Percentiles rank a stretch among this genome's conserved stretches.
Conservation (phyloP, 1,284 basidiomycete genomes). For the Puccinia hordei region DNA sequence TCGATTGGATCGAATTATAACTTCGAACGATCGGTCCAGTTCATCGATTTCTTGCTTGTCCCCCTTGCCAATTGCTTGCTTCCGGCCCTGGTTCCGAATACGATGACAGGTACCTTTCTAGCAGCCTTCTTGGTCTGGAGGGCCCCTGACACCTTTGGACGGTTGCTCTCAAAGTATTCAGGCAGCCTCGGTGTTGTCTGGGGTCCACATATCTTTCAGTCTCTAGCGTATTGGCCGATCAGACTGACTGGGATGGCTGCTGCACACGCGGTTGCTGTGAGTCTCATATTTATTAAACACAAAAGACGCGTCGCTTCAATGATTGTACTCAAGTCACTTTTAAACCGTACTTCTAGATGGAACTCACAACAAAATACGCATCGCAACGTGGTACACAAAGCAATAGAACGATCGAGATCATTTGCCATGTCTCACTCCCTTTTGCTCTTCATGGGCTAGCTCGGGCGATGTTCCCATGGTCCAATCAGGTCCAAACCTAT, state of each 20-base stretch:
- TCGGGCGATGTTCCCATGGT: conserved; percentile 14
- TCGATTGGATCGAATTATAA: conserved; percentile 15
- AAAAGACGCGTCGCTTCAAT: not conserved
- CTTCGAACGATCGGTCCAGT: not conserved
- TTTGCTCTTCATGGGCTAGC: not conserved
- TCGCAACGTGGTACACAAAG: not conserved
- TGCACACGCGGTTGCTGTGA: conserved; percentile 6
- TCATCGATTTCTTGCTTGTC: conserved; percentile 31
- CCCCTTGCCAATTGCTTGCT: not conserved
- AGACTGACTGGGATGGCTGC: conserved; percentile 23
- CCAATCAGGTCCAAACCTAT: not conserved
- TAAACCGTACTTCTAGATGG: not conserved
- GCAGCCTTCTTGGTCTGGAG: conserved; percentile 34
- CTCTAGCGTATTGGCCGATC: conserved; percentile 34
- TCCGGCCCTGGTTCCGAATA: conserved; percentile 3
- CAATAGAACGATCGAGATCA: conserved; percentile 1
- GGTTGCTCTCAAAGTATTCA: not conserved
- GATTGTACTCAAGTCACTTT: not conserved
- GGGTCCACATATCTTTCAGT: conserved; percentile 30
- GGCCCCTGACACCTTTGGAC: conserved; percentile 25
- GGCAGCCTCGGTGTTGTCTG: not conserved
- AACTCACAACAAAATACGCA: not conserved
- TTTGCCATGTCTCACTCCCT: conserved; percentile 6
- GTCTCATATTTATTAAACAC: not conserved
- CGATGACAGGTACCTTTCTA: not conserved